Conservation (phyloP, 345 rosid genomes). For the Eucalyptus dawsonii region DNA sequence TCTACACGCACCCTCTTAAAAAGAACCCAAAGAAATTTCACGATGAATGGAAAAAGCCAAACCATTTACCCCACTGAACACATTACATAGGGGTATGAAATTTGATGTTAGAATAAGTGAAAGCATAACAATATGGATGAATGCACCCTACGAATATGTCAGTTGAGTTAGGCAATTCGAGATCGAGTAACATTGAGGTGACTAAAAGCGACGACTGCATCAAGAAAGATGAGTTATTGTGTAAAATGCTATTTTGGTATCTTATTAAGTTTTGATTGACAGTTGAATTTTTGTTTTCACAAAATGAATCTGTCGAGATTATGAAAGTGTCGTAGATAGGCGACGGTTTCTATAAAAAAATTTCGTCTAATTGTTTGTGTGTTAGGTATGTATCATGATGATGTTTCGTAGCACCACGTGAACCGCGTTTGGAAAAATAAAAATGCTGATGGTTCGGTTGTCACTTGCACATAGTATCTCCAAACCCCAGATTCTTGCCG, state of each 20-base stretch:
- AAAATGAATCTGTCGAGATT: fast-evolving
- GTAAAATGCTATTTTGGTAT: no score
- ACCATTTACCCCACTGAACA: neutral
- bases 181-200: neutral
- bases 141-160: neutral
- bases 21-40: neutral
- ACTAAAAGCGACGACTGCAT: fast-evolving
- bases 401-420: neutral
- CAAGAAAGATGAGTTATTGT: fast-evolving
- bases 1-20: neutral
- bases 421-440: neutral
- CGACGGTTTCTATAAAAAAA: fast-evolving
- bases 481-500: neutral
- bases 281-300: fast-evolving
- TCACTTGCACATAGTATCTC: neutral
- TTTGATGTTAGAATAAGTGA: neutral
- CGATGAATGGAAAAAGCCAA: neutral
- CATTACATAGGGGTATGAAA: neutral
- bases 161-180: neutral
- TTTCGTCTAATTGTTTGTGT: fast-evolving
- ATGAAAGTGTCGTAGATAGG: neutral
- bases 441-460: neutral
- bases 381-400: neutral
- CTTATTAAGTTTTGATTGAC: fast-evolving
- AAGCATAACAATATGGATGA: neutral